Base-by-base conservation (phyloP, 225 moss, liverwort and hornwort species). In the Ulota crispa region DNA sequence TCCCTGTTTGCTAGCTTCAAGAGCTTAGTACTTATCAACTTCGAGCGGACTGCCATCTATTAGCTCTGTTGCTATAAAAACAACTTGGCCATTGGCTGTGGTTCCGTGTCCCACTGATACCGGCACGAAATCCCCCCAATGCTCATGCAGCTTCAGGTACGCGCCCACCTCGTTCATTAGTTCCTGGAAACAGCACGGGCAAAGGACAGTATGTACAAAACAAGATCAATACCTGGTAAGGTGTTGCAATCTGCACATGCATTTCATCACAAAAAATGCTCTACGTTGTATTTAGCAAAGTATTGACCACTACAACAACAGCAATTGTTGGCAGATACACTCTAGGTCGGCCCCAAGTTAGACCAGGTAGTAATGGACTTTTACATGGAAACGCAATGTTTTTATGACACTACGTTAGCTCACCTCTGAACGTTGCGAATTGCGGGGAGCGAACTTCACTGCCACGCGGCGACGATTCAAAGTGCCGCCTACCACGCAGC, bases 1-100 rank as follows among this genome's bases (percentile, higher is more conserved):
- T 36, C 50, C 50, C 3, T 6, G 59, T 74, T 84, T 23, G 21
- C 24, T 68, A 30, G 23, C 61, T 61, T 39, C 2, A 37, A 79
- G 50, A 68, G 39, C 52, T 79, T 26, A 50, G 43, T 14, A 19
- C 34, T 78, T 70, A 84, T 42, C 30, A 52, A 61, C 5, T 53
- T 12, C 18, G 4, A 84, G 75, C 62, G 41, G 61, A 62, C 62
- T 80, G 20, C 84, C 69, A 42, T 80, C 53, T 50, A 84, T 84
- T 15, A 84, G 41, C 39, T 84, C 68, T 69, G n/a, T 75, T 19
- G 79, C 75, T 37, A 84, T 79, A 60, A 27, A 79, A 61, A 84
- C 28, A 60, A 84, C 9, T 59, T 7, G 60, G 45, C 27, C 73
- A 73, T 59, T 0, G 3, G 3, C 66, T 73, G 79, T 79, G 68